Conservation (phyloP, 2,329 filamentous ascomycete genomes). For the Botrytis hyacinthi region DNA sequence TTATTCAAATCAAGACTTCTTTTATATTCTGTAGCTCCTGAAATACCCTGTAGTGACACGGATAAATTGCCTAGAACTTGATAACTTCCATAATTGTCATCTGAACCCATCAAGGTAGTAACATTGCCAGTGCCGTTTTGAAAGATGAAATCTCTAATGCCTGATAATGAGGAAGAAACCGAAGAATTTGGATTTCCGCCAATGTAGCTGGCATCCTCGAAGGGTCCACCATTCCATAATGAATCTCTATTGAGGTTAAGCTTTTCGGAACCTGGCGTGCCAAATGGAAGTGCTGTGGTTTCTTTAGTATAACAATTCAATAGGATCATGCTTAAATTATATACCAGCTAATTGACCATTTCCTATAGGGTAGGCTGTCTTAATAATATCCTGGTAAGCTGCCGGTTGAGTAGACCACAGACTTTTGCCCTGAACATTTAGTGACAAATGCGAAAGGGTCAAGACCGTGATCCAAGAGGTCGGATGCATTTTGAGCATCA, state of each 20-base stretch:
- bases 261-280: conserved; percentile 42
- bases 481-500: background rate
- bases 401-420: conserved; percentile 28
- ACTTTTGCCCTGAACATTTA: background rate
- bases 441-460: background rate
- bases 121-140: conserved; percentile 44
- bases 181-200: conserved; percentile 47
- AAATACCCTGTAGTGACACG: conserved; percentile 41
- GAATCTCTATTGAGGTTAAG: conserved; percentile 49
- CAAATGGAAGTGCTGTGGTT: conserved; percentile 43
- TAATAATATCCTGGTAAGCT: conserved; percentile 34
- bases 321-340: background rate
- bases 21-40: conserved; percentile 40
- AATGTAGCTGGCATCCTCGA: conserved; percentile 37
- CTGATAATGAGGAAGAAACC: conserved; percentile 41
- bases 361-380: conserved; percentile 46
- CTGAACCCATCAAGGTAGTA: conserved; percentile 41
- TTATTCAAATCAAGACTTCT: conserved; percentile 45
- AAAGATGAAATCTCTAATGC: conserved; percentile 49
- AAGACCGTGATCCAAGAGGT: background rate
- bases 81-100: conserved; percentile 47
- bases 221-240: conserved; percentile 42
- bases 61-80: conserved; percentile 49
- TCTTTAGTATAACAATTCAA: background rate
- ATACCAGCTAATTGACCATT: conserved; percentile 48